A percentile compares a stretch with the other conserved stretches of the same genome.
Conservation (phyloP, 352 stramenopile genomes). For the Pseudoperonospora humuli region DNA sequence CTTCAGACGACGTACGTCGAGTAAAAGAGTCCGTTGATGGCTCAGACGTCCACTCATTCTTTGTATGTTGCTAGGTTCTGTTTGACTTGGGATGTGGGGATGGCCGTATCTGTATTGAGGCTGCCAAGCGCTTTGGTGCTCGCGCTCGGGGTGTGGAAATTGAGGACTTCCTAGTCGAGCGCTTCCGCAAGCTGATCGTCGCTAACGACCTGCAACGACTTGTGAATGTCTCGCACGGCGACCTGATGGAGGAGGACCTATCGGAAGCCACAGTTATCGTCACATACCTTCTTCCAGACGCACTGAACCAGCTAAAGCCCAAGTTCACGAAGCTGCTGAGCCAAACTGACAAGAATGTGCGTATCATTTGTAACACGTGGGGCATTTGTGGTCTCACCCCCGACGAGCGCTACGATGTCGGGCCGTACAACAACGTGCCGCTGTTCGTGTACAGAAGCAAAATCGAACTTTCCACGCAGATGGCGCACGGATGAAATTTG, state of each 20-base stretch:
- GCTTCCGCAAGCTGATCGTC: constrained; percentile 31
- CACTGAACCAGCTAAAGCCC: constrained; percentile 30
- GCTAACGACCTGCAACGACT: constrained; percentile 30
- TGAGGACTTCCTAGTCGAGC: constrained; percentile 41
- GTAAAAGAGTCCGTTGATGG: not conserved
- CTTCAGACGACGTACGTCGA: constrained; percentile 33
- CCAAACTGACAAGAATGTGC: constrained; percentile 26
- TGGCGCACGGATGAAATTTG: not conserved
- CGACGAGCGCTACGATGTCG: constrained; percentile 27
- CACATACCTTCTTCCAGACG: constrained; percentile 49
- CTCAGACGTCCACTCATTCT: not conserved
- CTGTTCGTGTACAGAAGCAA: constrained; percentile 43
- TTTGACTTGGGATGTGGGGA: constrained; percentile 56
- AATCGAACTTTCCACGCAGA: constrained; percentile 2
- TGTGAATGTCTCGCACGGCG: constrained; percentile 40
- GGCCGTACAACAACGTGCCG: constrained; percentile 37
- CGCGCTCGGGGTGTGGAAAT: constrained; percentile 50
- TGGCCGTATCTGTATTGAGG: constrained; percentile 49
- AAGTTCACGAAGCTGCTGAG: constrained; percentile 33
- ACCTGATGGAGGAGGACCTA: constrained; percentile 42
- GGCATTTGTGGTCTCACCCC: constrained; percentile 30
- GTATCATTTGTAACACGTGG: constrained; percentile 64
- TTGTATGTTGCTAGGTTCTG: constrained; percentile 21
- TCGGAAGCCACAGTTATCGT: constrained; percentile 49
- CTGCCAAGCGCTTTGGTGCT: constrained; percentile 31